Evolutionary conservation across 345 rosid species (phyloP).

Genomic region (Corymbia maculata): DNA sequence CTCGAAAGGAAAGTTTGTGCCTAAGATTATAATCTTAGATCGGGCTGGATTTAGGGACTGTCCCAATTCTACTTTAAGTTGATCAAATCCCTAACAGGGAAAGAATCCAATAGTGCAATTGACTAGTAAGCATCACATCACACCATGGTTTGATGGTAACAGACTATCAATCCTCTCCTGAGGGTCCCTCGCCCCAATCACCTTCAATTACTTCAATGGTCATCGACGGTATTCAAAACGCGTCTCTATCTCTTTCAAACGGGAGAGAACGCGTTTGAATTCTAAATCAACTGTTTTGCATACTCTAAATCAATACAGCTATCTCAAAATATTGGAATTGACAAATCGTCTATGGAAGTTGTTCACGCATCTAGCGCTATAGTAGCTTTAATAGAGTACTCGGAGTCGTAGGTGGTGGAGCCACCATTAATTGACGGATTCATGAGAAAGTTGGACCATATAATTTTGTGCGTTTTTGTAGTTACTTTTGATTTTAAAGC

Average conservation of each 20-base stretch:
- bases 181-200: neutral
- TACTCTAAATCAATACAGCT: neutral
- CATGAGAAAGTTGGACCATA: neutral
- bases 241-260: neutral
- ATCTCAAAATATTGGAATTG: neutral
- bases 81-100: neutral
- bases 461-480: neutral
- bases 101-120: neutral
- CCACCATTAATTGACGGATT: neutral
- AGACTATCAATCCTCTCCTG: neutral
- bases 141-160: neutral
- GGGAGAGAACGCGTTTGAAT: neutral
- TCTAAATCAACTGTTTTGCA: neutral
- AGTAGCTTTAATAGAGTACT: neutral
- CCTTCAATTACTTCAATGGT: neutral
- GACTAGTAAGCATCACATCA: neutral
- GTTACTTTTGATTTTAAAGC: neutral
- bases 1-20: neutral
- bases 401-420: neutral
- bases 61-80: neutral
- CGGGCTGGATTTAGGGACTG: neutral
- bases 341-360: neutral
- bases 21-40: neutral
- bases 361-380: neutral
- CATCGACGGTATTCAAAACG: neutral